Evolutionary conservation across 176 grass and related monocot species (phyloP).

Genomic region (Carex myosuroides): DNA sequence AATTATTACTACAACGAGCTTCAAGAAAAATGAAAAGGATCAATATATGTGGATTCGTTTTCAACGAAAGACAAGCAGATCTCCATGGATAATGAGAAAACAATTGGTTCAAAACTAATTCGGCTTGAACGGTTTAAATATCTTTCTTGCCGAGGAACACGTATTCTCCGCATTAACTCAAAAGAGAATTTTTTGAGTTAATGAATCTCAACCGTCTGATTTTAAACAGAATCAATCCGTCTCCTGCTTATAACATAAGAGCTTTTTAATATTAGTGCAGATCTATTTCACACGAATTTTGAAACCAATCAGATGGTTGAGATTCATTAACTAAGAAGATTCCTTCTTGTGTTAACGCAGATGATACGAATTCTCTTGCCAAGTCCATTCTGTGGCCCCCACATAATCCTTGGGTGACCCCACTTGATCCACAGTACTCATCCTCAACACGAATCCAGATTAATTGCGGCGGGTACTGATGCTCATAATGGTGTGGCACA

Average conservation of each 20-base stretch:
- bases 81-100: background rate
- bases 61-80: background rate
- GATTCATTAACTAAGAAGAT: too few relatives aligned
- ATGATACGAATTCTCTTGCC: background rate
- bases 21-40: slow-evolving; percentile 4
- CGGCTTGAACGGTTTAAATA: background rate
- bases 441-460: background rate
- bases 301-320: too few relatives aligned
- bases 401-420: slow-evolving; percentile 8
- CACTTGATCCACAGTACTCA: background rate
- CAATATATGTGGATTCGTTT: background rate
- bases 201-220: too few relatives aligned
- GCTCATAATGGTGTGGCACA: background rate
- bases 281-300: too few relatives aligned
- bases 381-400: background rate
- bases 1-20: background rate
- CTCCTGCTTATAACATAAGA: too few relatives aligned
- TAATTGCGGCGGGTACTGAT: background rate
- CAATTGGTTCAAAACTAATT: background rate
- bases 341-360: too few relatives aligned
- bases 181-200: too few relatives aligned
- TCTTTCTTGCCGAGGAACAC: background rate
- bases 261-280: too few relatives aligned
- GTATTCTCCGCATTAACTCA: too few relatives aligned
- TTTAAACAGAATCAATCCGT: too few relatives aligned